A percentile compares a stretch with the other conserved stretches of the same genome.
Conservation (phyloP, 2,329 filamentous ascomycete species). For the Aspergillus caelatus region DNA sequence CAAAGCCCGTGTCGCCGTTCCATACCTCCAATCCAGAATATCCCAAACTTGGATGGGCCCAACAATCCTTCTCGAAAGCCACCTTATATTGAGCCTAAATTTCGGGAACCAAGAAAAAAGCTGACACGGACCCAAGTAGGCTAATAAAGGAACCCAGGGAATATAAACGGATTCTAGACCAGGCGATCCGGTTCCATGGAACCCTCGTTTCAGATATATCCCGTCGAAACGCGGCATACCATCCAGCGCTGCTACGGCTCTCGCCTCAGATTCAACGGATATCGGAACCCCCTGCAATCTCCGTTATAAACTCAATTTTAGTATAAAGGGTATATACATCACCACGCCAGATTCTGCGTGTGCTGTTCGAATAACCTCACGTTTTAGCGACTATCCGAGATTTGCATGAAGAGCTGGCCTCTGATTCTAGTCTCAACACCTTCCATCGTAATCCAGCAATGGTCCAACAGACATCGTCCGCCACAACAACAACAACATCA, state of each 20-base stretch:
- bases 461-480: not conserved
- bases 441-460: not conserved
- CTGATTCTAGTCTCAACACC: not conserved
- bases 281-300: not conserved
- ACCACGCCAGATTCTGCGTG: not conserved
- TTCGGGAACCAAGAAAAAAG: not conserved
- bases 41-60: not conserved
- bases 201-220: constrained; percentile 2
- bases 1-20: not conserved
- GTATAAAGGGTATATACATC: not conserved
- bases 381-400: not conserved
- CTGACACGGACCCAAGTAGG: not conserved
- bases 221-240: constrained; percentile 3
- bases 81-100: not conserved
- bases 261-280: not conserved
- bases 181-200: not conserved
- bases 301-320: not conserved
- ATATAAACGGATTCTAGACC: constrained; percentile 2
- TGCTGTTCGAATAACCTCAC: not conserved
- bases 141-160: not conserved
- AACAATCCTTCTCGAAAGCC: not conserved
- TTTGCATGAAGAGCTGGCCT: constrained; percentile 2
- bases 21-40: not conserved
- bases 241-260: not conserved
- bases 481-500: not conserved